Percentiles rank a stretch among this genome's conserved stretches.
Conservation (phyloP, 1,139 yeast species). For the Debaryomyces sp. region DNA sequence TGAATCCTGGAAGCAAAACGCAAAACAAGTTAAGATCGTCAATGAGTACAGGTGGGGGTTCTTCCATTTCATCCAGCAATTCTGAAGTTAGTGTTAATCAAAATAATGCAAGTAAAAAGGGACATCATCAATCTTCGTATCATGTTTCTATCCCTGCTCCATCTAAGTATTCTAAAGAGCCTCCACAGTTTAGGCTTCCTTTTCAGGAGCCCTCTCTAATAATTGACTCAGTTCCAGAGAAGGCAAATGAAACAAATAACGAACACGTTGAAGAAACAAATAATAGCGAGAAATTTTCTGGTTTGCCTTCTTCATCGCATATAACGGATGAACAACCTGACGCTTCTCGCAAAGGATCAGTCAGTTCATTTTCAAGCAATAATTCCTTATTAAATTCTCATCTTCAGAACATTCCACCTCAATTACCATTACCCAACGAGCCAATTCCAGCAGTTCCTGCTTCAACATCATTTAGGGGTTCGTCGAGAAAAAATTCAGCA, state of each 20-base stretch:
- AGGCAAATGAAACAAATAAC: not conserved
- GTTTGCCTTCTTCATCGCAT: not conserved
- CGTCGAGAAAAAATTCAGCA: constrained; percentile 40
- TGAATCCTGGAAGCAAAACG: constrained; percentile 9
- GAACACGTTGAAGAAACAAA: not conserved
- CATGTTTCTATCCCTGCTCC: constrained; percentile 24
- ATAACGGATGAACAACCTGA: not conserved
- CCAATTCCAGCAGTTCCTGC: constrained; percentile 51
- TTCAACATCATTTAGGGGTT: constrained; percentile 34
- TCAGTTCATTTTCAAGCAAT: constrained; percentile 30
- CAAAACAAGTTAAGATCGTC: constrained; percentile 17
- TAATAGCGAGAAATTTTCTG: not conserved
- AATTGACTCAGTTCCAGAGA: not conserved
- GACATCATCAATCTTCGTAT: not conserved
- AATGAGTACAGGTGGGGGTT: constrained; percentile 14
- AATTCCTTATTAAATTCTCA: constrained; percentile 35
- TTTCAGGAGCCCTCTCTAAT: constrained; percentile 49
- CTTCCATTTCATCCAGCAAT: constrained; percentile 7
- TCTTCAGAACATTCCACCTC: constrained; percentile 55
- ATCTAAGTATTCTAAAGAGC: constrained; percentile 31
- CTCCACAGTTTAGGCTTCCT: constrained; percentile 62
- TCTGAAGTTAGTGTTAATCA: constrained; percentile 2
- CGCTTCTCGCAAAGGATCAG: constrained; percentile 28
- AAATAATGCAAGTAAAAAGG: not conserved
- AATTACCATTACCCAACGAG: constrained; percentile 54